phyloP scores from a whole-genome alignment of 1,139 yeast species.

The Pichia sp. region DNA sequence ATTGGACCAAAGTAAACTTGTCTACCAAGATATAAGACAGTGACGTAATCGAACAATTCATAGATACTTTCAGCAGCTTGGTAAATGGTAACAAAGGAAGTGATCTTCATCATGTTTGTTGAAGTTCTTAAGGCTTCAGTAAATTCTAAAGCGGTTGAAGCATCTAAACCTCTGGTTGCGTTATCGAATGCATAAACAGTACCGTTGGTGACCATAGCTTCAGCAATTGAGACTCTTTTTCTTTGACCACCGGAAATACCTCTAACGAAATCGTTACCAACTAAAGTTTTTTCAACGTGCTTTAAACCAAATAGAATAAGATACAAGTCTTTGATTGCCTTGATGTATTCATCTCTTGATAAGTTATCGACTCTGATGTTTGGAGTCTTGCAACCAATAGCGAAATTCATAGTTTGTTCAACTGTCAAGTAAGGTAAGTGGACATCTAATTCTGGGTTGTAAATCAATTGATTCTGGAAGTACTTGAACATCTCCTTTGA shows the following conservation, averaged over 20 bases:
- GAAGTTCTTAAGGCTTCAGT: constrained; percentile 64
- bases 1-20: constrained; percentile 75
- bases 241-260: constrained; percentile 87
- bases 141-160: constrained; percentile 80
- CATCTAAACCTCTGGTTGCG: constrained; percentile 72
- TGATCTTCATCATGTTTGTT: constrained; percentile 55
- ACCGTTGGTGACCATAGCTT: constrained; percentile 58
- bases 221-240: constrained; percentile 77
- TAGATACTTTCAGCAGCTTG: constrained; percentile 83
- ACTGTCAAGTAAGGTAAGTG: constrained; percentile 46
- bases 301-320: constrained; percentile 52
- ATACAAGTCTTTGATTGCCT: constrained; percentile 44
- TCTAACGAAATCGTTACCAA: constrained; percentile 68
- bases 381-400: constrained; percentile 44
- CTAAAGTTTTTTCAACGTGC: constrained; percentile 58
- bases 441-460: constrained; percentile 43
- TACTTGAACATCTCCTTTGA: constrained; percentile 62
- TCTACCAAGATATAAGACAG: constrained; percentile 71
- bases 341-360: constrained; percentile 38
- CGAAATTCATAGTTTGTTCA: constrained; percentile 45
- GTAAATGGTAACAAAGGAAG: constrained; percentile 75
- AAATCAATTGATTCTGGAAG: constrained; percentile 40
- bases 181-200: constrained; percentile 70
- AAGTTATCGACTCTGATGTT: constrained; percentile 39
- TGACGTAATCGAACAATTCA: constrained; percentile 70